These are phyloP conservation scores for Gracilaria domingensis DNA, from an alignment of 23 red algal genomes.

Conservation along the genomic window DNA sequence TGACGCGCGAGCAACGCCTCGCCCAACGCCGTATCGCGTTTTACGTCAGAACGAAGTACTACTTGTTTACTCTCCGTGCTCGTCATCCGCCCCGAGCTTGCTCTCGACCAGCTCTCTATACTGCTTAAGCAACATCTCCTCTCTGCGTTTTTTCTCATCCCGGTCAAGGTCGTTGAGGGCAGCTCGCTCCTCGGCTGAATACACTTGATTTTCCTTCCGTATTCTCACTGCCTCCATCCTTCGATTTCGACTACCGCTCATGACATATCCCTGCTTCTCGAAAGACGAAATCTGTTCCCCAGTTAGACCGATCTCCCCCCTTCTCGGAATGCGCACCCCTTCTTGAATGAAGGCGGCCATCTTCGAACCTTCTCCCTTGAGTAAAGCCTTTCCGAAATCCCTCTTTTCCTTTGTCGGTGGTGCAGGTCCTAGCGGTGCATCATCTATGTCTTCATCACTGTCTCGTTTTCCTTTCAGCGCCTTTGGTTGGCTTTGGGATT, in stretches of 20 bases:
- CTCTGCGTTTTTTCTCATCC: conserved; percentile 63
- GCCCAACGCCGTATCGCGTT: too few relatives aligned
- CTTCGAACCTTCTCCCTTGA: conserved; percentile 73
- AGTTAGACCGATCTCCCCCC: conserved; percentile 86
- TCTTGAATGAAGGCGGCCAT: conserved; percentile 90
- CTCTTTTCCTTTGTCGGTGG: conserved; percentile 19
- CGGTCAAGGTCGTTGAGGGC: conserved; percentile 74
- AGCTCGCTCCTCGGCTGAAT: conserved; percentile 85
- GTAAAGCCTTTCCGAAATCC: conserved; percentile 75
- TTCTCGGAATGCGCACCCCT: conserved; percentile 83
- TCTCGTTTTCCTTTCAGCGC: neutral
- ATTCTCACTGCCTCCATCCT: conserved; percentile 94
- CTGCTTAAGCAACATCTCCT: conserved; percentile 70
- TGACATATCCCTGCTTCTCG: conserved; percentile 89
- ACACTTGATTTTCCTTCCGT: conserved; percentile 94
- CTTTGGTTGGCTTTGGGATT: neutral
- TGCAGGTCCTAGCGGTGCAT: conserved; percentile 36
- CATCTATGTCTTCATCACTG: conserved; percentile 42
- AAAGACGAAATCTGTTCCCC: conserved; percentile 74
- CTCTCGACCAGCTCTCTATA: conserved; percentile 73
- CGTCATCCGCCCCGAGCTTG: conserved; percentile 53
- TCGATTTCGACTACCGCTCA: conserved; percentile 94
- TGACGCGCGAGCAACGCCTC: neutral
- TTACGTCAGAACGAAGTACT: neutral
- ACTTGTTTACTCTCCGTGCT: neutral